Percentiles rank a stretch among this genome's conserved stretches.
phyloP scores from a whole-genome alignment of 345 rosid genomes.

The Turritis glabra region DNA sequence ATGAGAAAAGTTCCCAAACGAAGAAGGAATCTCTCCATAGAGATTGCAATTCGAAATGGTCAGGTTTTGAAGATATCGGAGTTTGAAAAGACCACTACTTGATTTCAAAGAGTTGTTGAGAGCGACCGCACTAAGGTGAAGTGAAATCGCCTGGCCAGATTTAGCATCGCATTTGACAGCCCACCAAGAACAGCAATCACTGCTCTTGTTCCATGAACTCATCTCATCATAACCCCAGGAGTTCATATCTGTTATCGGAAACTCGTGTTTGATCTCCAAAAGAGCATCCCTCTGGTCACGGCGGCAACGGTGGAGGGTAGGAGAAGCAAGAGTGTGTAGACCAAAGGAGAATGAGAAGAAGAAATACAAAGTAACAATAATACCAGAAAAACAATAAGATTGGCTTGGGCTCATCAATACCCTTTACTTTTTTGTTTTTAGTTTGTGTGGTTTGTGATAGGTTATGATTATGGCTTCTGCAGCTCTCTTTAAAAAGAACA shows the following conservation, averaged over 20 bases:
- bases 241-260: neutral
- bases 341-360: too few relatives aligned
- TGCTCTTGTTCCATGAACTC: neutral
- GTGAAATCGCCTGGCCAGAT: neutral
- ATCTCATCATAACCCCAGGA: neutral
- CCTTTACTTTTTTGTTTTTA: neutral
- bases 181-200: neutral
- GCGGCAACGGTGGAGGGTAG: neutral
- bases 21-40: neutral
- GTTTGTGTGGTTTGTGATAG: neutral
- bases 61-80: neutral
- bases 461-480: neutral
- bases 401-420: neutral
- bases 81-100: neutral
- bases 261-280: neutral
- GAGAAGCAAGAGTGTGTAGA: neutral
- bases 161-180: neutral
- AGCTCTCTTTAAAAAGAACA: neutral
- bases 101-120: too few relatives aligned
- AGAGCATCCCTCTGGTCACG: neutral
- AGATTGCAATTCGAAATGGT: fast-evolving
- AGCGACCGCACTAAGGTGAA: fast-evolving
- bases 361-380: neutral
- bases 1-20: neutral
- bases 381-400: neutral